phyloP scores from a whole-genome alignment of 179 eudicot species.

The Pouteria campechiana region DNA sequence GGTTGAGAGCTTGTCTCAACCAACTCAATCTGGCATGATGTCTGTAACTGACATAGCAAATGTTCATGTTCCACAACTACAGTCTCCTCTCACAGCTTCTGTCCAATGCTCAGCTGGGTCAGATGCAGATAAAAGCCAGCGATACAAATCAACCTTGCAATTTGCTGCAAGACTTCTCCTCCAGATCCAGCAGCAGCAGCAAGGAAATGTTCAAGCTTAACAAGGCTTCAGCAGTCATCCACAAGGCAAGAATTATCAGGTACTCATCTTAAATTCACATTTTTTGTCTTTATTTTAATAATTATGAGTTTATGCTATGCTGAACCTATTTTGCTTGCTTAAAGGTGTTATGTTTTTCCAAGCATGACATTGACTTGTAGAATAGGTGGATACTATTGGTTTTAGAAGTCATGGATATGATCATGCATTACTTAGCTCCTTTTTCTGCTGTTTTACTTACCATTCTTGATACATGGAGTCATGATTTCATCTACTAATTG shows the following conservation, averaged over 20 bases:
- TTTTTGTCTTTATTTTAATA: no score
- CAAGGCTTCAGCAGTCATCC: constrained; percentile 27
- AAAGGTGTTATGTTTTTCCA: no score
- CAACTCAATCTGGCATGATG: constrained; percentile 20
- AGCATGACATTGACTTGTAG: no score
- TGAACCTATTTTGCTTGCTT: no score
- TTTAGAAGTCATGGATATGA: no score
- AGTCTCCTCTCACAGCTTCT: constrained; percentile 27
- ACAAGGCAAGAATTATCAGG: constrained; percentile 10
- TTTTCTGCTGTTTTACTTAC: no score
- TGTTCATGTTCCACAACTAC: constrained; percentile 32
- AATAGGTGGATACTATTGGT: no score
- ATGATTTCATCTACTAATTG: no score
- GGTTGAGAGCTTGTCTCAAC: constrained; percentile 24
- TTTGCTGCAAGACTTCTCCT: constrained; percentile 86
- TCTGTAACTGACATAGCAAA: constrained; percentile 18
- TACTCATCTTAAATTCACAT: no score
- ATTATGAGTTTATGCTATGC: no score
- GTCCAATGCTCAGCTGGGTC: constrained; percentile 36
- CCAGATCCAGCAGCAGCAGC: constrained; percentile 77
- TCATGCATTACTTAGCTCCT: no score
- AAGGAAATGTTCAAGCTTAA: constrained; percentile 31
- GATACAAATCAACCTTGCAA: constrained; percentile 77
- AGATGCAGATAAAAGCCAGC: constrained; percentile 78
- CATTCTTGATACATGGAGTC: no score